phyloP scores from a whole-genome alignment of 179 eudicot species.

The Beta macrorhiza region DNA sequence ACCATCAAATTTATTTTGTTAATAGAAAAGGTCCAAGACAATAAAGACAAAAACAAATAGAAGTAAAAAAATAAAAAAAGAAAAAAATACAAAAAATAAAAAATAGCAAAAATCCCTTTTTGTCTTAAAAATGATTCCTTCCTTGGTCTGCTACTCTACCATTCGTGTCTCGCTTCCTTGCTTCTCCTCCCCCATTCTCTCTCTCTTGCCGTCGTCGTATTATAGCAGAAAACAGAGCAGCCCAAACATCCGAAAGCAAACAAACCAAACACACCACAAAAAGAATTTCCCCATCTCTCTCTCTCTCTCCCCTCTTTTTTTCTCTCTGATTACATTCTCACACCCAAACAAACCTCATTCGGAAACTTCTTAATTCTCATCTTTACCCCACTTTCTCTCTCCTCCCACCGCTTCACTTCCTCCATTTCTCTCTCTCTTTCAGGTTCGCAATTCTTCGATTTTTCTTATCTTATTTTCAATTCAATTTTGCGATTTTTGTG shows the following conservation, averaged over 20 bases:
- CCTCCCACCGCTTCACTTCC: not conserved
- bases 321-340: not conserved
- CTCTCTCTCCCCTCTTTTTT: not conserved
- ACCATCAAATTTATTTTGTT: too few relatives aligned
- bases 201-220: conserved; percentile 2
- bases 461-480: too few relatives aligned
- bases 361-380: conserved; percentile 1
- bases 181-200: not conserved
- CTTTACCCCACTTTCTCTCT: too few relatives aligned
- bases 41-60: too few relatives aligned
- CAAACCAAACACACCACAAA: conserved; percentile 11
- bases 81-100: too few relatives aligned
- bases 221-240: not conserved
- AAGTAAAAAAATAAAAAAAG: too few relatives aligned
- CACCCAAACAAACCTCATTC: not conserved
- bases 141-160: conserved; percentile 16
- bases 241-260: not conserved
- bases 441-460: not conserved
- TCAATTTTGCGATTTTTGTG: too few relatives aligned
- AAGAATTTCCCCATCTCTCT: conserved; percentile 4
- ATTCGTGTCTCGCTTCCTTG: conserved; percentile 17
- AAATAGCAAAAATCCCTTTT: not conserved
- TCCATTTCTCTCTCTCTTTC: not conserved
- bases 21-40: too few relatives aligned
- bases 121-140: conserved; percentile 6